Evolutionary conservation across 371 early-diverging fungal genomes (phyloP).

Genomic region (Mucor saturninus): DNA sequence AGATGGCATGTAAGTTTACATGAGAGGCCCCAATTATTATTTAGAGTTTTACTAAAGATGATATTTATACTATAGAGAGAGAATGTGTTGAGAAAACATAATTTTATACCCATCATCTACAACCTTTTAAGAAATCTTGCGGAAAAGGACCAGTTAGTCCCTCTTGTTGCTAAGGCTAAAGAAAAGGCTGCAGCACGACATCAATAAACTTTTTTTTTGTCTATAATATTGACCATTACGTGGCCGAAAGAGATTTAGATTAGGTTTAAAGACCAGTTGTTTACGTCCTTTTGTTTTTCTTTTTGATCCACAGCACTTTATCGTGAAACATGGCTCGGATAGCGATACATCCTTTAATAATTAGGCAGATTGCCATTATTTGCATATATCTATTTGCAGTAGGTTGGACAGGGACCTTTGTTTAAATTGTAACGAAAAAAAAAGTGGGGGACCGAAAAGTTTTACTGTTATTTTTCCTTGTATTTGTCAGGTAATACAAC

Average conservation of each 20-base stretch:
- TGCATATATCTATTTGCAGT: conserved; percentile 55
- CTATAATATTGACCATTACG: background rate
- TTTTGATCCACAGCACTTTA: background rate
- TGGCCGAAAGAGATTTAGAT: background rate
- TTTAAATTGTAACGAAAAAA: conserved; percentile 13
- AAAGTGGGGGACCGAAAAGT: conserved; percentile 57
- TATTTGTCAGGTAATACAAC: conserved; percentile 42
- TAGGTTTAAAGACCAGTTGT: background rate
- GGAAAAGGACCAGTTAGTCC: conserved; percentile 59
- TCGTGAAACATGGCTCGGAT: conserved; percentile 12
- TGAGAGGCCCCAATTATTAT: background rate
- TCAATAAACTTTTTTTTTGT: conserved; percentile 11
- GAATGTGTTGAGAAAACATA: conserved; percentile 78
- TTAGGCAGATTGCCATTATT: conserved; percentile 59
- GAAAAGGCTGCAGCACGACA: conserved; percentile 17
- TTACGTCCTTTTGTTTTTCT: background rate
- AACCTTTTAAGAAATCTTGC: conserved; percentile 71
- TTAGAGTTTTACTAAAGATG: background rate
- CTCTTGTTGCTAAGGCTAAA: conserved; percentile 59
- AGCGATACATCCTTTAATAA: conserved; percentile 53
- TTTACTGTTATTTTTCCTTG: conserved; percentile 68
- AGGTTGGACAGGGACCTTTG: conserved; percentile 1
- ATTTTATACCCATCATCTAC: conserved; percentile 82
- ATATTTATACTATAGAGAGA: conserved; percentile 53
- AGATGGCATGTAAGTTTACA: conserved; percentile 53